These are phyloP conservation scores for Hibiscus syriacus DNA, from an alignment of 345 rosid species.

Conservation along the genomic window DNA sequence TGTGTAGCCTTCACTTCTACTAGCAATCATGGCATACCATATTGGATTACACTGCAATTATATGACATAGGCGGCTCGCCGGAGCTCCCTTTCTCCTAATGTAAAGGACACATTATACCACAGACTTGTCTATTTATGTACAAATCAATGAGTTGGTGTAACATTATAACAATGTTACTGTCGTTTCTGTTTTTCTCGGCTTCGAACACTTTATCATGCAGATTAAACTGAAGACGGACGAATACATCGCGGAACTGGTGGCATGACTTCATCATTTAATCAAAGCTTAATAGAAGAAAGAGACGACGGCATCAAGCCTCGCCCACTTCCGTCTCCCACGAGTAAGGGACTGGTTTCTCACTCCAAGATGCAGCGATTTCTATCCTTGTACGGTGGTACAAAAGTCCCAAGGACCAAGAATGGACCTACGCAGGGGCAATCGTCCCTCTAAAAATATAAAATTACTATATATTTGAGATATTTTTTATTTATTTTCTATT, in stretches of 20 bases:
- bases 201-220: constrained; percentile 80
- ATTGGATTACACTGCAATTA: background rate
- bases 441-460: too few relatives aligned
- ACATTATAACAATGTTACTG: background rate
- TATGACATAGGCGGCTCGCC: constrained; percentile 55
- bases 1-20: background rate
- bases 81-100: constrained; percentile 58
- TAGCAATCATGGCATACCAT: background rate
- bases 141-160: background rate
- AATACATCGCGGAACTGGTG: constrained; percentile 56
- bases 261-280: constrained; percentile 72
- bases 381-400: constrained; percentile 18
- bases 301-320: constrained; percentile 30
- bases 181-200: constrained; percentile 22
- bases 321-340: constrained; percentile 30
- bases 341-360: constrained; percentile 17
- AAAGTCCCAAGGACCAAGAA: constrained; percentile 20
- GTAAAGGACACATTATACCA: constrained; percentile 59
- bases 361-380: constrained; percentile 31
- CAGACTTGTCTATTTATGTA: constrained; percentile 19
- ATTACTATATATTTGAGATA: too few relatives aligned
- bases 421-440: too few relatives aligned
- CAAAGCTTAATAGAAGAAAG: constrained; percentile 39
- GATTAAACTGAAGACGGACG: constrained; percentile 56
- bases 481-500: too few relatives aligned